Conservation (phyloP, 306 rosid species). For the Biancaea sappan region DNA sequence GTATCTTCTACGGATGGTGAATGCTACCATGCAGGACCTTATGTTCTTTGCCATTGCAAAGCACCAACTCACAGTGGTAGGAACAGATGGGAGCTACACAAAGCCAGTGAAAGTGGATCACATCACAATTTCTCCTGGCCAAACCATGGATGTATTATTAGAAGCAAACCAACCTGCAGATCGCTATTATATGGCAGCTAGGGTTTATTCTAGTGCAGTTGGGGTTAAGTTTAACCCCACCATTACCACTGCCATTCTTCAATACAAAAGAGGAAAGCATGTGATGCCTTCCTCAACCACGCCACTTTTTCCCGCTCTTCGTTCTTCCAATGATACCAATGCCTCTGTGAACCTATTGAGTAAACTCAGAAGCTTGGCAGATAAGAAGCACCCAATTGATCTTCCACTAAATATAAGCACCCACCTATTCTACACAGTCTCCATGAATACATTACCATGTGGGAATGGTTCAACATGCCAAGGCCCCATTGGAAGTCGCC, state of each 20-base stretch:
- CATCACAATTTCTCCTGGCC: slow-evolving; percentile 60
- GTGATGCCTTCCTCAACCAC: background rate
- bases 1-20: too few species aligned
- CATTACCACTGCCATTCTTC: slow-evolving; percentile 63
- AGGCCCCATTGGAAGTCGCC: slow-evolving; percentile 38
- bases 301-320: slow-evolving; percentile 50
- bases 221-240: slow-evolving; percentile 36
- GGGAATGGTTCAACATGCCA: slow-evolving; percentile 22
- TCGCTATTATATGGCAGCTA: slow-evolving; percentile 63
- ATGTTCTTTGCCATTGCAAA: slow-evolving; percentile 50
- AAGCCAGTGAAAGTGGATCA: slow-evolving; percentile 37
- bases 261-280: background rate
- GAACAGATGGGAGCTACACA: slow-evolving; percentile 53
- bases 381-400: too few species aligned
- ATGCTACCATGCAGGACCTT: slow-evolving; percentile 40
- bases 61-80: slow-evolving; percentile 59
- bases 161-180: slow-evolving; percentile 41
- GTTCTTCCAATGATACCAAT: slow-evolving; percentile 43
- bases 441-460: slow-evolving; percentile 52
- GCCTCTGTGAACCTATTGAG: too few species aligned
- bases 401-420: slow-evolving; percentile 43
- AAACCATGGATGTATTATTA: slow-evolving; percentile 55
- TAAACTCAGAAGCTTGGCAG: too few species aligned
- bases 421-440: slow-evolving; percentile 35
- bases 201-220: slow-evolving; percentile 36